Base-by-base conservation (phyloP, 306 rosid species). In the Sechiopsis laciniata region DNA sequence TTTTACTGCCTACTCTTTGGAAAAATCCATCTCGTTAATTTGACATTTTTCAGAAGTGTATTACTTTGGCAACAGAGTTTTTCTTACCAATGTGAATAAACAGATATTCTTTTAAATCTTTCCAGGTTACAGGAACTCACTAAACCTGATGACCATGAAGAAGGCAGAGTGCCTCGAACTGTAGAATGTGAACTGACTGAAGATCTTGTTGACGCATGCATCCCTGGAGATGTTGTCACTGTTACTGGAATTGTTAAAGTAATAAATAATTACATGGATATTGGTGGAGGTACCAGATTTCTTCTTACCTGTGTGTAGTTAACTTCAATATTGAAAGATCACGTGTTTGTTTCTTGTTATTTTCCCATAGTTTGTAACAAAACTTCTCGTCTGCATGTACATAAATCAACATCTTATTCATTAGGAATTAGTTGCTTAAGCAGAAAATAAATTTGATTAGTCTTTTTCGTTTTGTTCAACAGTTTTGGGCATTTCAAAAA, bases 221-320 rank as follows among this genome's bases (percentile, higher is more conserved):
- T 90, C 80, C 97, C 98, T 67, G 97, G 98, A 79, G 96, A 94
- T 71, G 95, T 91, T 80, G 94, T 94, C 84, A 90, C 97, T 74
- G 97, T 89, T 74, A 85, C 92, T 51, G 98, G 98, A 81, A 87
- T 91, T 57, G 85, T 90, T 72, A 87, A 87, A 83, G 97, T 91
- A 78, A 90, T 90, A 78, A 94, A 89, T 78, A 85, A 81, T 84
- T 90, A 89, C 89, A 89, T 94, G 96, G 98, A 94, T 83, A 86
- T 90, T 80, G 97, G 96, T 75, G 98, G 98, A 85, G 96, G 98
- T 94, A 82, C 72, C 53, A 71, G 60, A 71, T 74, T 57, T 53
- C 60, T 40, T 78, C 45, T 72, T 42, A 26, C 24, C 59, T 48
- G 20, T 76, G 20, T 76, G 52, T 50, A 13, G 55, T 37, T 78